Conservation (phyloP, 345 rosid species). For the Cardamine occulta region DNA sequence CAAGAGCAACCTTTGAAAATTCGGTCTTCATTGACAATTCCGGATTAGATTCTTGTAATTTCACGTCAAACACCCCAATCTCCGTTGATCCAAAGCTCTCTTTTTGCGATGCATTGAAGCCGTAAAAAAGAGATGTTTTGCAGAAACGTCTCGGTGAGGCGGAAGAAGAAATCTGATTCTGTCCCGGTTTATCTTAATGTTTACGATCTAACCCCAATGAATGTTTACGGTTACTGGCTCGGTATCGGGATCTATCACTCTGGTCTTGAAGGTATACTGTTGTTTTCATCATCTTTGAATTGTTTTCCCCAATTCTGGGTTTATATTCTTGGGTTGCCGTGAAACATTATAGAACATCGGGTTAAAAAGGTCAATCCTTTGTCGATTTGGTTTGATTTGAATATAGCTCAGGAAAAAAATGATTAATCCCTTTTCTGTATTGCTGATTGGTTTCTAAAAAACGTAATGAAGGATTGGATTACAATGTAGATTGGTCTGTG, state of each 20-base stretch:
- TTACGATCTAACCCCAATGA: slow-evolving; percentile 86
- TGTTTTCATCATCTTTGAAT: background rate
- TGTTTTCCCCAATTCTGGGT: background rate
- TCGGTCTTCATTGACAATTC: background rate
- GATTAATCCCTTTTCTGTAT: background rate
- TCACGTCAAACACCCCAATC: background rate
- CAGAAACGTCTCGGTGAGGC: slow-evolving; percentile 28
- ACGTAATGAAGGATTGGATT: background rate
- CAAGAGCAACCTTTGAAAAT: background rate
- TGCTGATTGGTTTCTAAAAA: background rate
- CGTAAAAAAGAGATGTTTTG: slow-evolving; percentile 35
- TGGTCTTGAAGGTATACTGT: slow-evolving; percentile 74
- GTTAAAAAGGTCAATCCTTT: background rate
- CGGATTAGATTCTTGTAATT: background rate
- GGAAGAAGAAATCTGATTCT: slow-evolving; percentile 39
- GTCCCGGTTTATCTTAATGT: slow-evolving; percentile 65
- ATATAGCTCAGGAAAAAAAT: background rate
- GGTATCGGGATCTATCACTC: slow-evolving; percentile 95
- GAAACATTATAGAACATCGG: background rate
- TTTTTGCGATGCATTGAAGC: slow-evolving; percentile 32
- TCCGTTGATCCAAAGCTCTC: background rate
- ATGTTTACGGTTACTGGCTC: slow-evolving; percentile 77
- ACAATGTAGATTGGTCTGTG: background rate
- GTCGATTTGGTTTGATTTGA: background rate
- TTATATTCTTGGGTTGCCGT: slow-evolving; percentile 1